A percentile compares a stretch with the other conserved stretches of the same genome.
These are phyloP conservation scores for Phytophthora cactorum DNA, from an alignment of 352 stramenopile species.

Conservation along the genomic window DNA sequence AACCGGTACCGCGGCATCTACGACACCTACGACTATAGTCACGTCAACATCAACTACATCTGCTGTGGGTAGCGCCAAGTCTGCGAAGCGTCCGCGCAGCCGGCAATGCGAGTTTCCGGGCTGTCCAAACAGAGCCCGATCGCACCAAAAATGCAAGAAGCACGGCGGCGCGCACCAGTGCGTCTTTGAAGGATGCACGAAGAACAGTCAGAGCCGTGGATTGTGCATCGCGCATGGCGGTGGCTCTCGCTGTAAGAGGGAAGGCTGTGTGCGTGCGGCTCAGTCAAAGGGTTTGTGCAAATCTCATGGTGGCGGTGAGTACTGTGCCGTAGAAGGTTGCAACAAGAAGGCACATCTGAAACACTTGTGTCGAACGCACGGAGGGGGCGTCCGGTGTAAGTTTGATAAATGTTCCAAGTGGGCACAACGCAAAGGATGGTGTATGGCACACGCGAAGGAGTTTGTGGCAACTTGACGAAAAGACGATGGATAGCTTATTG, in stretches of 20 bases:
- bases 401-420: constrained; percentile 83
- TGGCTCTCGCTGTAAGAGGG: constrained; percentile 78
- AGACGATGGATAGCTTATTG: constrained; percentile 13
- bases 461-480: constrained; percentile 53
- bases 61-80: constrained; percentile 18
- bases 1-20: background rate
- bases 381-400: constrained; percentile 86
- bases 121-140: constrained; percentile 80
- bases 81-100: constrained; percentile 46
- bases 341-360: constrained; percentile 90
- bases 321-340: constrained; percentile 81
- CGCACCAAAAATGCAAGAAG: constrained; percentile 91
- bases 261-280: constrained; percentile 81
- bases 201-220: constrained; percentile 89
- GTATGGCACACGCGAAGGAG: constrained; percentile 89
- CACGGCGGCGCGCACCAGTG: constrained; percentile 88
- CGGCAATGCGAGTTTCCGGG: constrained; percentile 77
- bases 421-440: constrained; percentile 89
- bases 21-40: background rate
- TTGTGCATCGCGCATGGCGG: constrained; percentile 87
- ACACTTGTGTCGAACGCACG: constrained; percentile 86
- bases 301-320: constrained; percentile 84
- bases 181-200: constrained; percentile 82
- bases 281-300: constrained; percentile 89
- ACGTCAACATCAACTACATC: constrained; percentile 18